Base-by-base conservation (phyloP, 1,139 yeast genomes). In the Yamadazyma jaroonii region DNA sequence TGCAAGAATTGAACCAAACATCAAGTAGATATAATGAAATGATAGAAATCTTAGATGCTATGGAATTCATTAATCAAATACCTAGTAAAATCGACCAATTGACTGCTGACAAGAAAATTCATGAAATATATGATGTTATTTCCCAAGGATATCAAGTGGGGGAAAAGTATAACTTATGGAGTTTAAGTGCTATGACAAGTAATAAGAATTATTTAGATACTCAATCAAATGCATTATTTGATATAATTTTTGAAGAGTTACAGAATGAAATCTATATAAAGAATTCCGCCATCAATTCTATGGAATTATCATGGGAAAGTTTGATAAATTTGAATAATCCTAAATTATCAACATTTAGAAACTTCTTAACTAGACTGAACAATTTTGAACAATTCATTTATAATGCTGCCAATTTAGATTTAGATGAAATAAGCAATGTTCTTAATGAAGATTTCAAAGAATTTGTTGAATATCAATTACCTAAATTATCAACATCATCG, bases 211-310 rank as follows among this genome's bases (percentile, higher is more conserved):
- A 81, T 47, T 63, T 88, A 27, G 77, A 77, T 35, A 56, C 72
- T 6, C 95, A 86, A 50, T 79, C 81, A 30, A 81, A 69, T 52
- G 72, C 74, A 37, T 60, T 90, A 32, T 84, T 84, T 51, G 88
- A 83, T 40, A 79, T 79, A 52, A 66, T 89, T 21, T 67, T 87
- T 14, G 96, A 86, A 46, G 96, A 89, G 54, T 64, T 89, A 31
- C 83, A 80, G 44, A 77, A 73, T 40, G 85, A 87, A 42, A 67
- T 89, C 13, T 90, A 86, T 54, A 67, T 86, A 39, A 84, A 82
- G 49, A 52, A 50, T 32, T 42, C 43, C 8, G 35, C 41, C 6
- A 34, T 21, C n/a, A 23, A 10, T 7, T 27, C 38, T n/a, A 44
- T 46, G 11, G 41, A 40, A 3, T 41, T 47, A 27, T 47, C 61